Evolutionary conservation across 2,329 filamentous ascomycete genomes (phyloP), one percentile per base, ranked within the genome.

Genomic region (Fusarium irregulare): DNA sequence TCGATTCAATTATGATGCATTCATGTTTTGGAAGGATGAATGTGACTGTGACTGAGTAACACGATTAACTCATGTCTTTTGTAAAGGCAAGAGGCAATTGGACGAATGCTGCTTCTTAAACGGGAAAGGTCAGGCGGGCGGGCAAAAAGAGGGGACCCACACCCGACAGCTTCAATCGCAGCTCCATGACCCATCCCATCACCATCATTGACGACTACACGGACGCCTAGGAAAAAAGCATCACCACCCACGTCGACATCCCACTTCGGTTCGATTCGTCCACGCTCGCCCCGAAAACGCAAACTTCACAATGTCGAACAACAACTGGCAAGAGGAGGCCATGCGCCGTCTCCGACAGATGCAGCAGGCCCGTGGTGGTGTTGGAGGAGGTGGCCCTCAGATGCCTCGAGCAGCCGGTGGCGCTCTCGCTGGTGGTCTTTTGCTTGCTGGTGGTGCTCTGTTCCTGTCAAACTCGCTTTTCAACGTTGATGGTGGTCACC

Each of bases 401-500:
- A 77, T 81, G 63, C 80, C 83, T 42, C 79, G 80, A 60, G 80
- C 80, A 50, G 68, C 80, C 18, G 79, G 80, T 37, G 78, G 78
- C 46, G 81, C 80, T 34, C 56, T 86, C 49, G 77, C 79, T 30
- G 83, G 80, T 45, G 74, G 83, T 21, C 73, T 80, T 20, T 74
- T 88, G 32, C 75, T 87, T 45, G 82, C 81, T 18, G 85, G 85
- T 61, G 87, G 84, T 47, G 79, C 83, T 60, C 77, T 86, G 74
- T 68, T 89, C 72, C 75, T 89, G 70, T 84, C 87, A 75, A 87
- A 89, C 79, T 86, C 89, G 46, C 84, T 91, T 7, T 91, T 91
- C 85, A 91, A 91, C 84, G 96, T 99, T 76, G 96, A 99, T 79
- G 96, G 96, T 91, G 96, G 96, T 84, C 96, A 98, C 83, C 91